These are phyloP conservation scores for Pseudogymnoascus sp. DNA, from an alignment of 2,329 filamentous ascomycete species.

Conservation along the genomic window DNA sequence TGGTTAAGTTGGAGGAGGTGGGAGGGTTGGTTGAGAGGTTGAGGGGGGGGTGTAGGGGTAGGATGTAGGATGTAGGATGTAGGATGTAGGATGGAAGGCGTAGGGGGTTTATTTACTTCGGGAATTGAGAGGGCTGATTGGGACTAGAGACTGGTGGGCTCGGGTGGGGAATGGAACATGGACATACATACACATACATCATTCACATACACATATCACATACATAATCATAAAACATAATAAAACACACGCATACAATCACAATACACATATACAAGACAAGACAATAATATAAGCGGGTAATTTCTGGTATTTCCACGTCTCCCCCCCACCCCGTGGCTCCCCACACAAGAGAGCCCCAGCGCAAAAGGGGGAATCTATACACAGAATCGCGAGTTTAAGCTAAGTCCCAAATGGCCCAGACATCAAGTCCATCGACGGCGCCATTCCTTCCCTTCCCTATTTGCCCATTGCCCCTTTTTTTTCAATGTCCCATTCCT, in stretches of 20 bases:
- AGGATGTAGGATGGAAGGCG: background rate
- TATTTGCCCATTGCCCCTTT: background rate
- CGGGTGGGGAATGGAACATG: background rate
- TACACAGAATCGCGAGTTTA: constrained; percentile 58
- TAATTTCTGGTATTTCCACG: constrained; percentile 56
- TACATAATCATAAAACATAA: background rate
- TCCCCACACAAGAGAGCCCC: background rate
- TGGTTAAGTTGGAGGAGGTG: constrained; percentile 28
- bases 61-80: background rate
- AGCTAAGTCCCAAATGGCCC: constrained; percentile 27
- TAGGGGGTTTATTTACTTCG: background rate
- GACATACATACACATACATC: background rate
- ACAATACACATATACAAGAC: background rate
- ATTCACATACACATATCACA: background rate
- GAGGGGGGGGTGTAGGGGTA: background rate
- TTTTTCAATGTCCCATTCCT: background rate
- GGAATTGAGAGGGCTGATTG: background rate
- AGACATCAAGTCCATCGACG: background rate
- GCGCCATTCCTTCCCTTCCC: background rate
- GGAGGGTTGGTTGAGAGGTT: constrained; percentile 9
- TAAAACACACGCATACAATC: background rate
- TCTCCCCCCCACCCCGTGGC: constrained; percentile 21
- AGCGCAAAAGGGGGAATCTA: constrained; percentile 36
- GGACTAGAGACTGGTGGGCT: background rate
- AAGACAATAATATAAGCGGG: constrained; percentile 40